phyloP scores from a whole-genome alignment of 345 rosid genomes.

The Citrus medica region DNA sequence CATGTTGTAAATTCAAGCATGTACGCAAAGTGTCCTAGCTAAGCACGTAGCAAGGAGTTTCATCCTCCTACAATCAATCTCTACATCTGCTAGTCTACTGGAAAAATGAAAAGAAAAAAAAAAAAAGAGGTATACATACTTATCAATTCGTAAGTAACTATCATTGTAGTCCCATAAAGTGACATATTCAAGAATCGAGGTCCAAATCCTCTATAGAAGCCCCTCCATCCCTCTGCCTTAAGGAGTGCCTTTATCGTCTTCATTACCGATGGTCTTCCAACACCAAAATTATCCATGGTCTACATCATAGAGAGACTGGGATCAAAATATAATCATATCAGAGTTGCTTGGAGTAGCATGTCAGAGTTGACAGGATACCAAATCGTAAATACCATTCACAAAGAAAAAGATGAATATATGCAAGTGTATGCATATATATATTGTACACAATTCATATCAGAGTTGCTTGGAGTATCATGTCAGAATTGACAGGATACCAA shows the following conservation, averaged over 20 bases:
- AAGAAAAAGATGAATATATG: neutral
- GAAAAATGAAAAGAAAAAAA: neutral
- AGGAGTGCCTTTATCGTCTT: constrained; percentile 48
- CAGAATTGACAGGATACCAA: neutral
- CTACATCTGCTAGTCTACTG: neutral
- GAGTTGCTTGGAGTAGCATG: neutral
- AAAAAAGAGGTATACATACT: constrained; percentile 33
- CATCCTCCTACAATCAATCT: neutral
- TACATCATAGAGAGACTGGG: constrained; percentile 6
- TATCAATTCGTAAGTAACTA: constrained; percentile 60
- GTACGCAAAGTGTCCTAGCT: neutral
- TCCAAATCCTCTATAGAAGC: constrained; percentile 60
- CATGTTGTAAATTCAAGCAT: neutral
- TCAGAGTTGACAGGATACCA: neutral
- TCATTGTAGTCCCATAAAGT: constrained; percentile 63
- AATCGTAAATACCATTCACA: neutral
- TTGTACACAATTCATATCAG: too few relatives aligned
- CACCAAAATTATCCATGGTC: constrained; percentile 60
- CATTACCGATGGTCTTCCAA: constrained; percentile 58
- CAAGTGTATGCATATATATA: neutral
- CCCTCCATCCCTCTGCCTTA: constrained; percentile 58
- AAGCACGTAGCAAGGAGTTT: neutral
- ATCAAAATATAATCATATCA: neutral
- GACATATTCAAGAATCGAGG: constrained; percentile 68
- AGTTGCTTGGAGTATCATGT: neutral